These are phyloP conservation scores for Tritrichomonas foetus DNA, from an alignment of 208 protist genomes.

Conservation along the genomic window DNA sequence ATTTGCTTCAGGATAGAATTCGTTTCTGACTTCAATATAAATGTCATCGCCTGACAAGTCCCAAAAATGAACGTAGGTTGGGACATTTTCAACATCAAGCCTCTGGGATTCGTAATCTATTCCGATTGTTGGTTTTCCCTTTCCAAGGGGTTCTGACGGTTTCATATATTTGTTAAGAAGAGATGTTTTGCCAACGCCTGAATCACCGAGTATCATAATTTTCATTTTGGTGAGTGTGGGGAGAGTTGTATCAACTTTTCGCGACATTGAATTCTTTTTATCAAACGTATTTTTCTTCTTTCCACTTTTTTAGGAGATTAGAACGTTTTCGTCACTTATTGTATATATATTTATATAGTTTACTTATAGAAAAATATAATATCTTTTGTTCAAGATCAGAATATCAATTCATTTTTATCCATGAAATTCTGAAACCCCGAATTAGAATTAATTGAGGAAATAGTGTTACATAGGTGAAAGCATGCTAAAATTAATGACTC, in stretches of 20 bases:
- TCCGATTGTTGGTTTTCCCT: background rate
- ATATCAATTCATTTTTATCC: too few relatives aligned
- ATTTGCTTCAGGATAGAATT: conserved; percentile 38
- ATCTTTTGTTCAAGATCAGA: too few relatives aligned
- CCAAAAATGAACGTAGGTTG: conserved; percentile 37
- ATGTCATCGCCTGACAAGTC: background rate
- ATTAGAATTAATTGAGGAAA: too few relatives aligned
- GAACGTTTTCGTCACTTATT: too few relatives aligned
- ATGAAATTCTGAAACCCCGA: too few relatives aligned
- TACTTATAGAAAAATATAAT: too few relatives aligned
- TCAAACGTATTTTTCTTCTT: background rate
- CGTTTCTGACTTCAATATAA: conserved; percentile 34
- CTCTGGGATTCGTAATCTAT: conserved; percentile 17
- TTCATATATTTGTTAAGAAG: background rate
- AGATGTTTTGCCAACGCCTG: background rate
- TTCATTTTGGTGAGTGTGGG: conserved; percentile 31
- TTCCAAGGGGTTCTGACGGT: background rate
- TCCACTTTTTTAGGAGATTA: background rate
- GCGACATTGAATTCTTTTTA: background rate
- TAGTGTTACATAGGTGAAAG: too few relatives aligned
- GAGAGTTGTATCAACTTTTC: background rate
- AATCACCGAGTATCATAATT: background rate
- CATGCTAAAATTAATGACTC: too few relatives aligned
- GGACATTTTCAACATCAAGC: background rate
- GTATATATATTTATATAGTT: too few relatives aligned